Percentiles rank a stretch among this genome's conserved stretches.
phyloP scores from a whole-genome alignment of 306 rosid genomes.

The Casuarina glauca region DNA sequence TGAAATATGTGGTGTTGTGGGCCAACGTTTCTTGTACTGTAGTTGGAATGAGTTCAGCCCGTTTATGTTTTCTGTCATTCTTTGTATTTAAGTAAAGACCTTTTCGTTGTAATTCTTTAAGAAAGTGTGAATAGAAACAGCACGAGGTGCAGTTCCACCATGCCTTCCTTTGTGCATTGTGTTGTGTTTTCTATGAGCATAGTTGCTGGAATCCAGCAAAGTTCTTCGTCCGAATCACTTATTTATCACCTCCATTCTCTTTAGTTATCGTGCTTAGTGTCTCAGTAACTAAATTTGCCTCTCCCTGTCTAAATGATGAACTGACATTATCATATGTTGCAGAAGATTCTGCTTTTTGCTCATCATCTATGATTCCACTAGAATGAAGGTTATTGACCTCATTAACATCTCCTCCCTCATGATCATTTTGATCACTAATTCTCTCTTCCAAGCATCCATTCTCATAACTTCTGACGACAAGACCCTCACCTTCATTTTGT shows the following conservation, averaged over 20 bases:
- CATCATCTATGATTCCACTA: conserved; percentile 12
- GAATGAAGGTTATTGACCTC: conserved; percentile 29
- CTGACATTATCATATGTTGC: conserved; percentile 10
- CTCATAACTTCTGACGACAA: conserved; percentile 25
- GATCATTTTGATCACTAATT: conserved; percentile 32
- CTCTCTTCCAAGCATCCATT: conserved; percentile 31
- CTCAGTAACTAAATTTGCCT: conserved; percentile 27
- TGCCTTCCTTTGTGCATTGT: no score
- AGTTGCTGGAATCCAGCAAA: no score
- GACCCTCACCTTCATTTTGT: conserved; percentile 29
- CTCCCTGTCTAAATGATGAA: conserved; percentile 26
- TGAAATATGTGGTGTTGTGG: no score
- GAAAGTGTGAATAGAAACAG: no score
- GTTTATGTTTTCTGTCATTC: no score
- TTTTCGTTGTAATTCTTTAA: no score
- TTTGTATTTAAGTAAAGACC: no score
- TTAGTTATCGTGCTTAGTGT: conserved; percentile 22
- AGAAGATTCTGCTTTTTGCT: conserved; percentile 30
- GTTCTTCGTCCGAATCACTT: no score
- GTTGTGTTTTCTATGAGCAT: no score
- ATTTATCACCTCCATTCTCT: conserved; percentile 32
- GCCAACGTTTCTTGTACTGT: no score
- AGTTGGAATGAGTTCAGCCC: no score
- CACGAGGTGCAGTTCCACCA: no score
- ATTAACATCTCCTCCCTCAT: conserved; percentile 31